A percentile compares a stretch with the other conserved stretches of the same genome.
Conservation (phyloP, 768 basidiomycete genomes). For the Leccinum incarnatum region DNA sequence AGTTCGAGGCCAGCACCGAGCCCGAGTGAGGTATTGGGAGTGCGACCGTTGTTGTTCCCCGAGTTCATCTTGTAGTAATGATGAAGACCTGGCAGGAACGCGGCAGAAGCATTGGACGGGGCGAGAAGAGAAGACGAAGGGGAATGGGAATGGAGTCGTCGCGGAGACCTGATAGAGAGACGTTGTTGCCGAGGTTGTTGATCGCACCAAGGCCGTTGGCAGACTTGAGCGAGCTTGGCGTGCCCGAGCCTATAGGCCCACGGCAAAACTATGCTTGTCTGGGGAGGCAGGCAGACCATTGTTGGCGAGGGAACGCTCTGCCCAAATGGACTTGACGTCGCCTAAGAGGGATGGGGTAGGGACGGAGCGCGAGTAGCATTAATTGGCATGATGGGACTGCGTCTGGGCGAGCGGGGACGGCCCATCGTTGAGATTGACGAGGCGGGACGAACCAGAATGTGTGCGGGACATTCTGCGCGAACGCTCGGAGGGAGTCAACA, state of each 20-base stretch:
- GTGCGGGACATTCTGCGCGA: slow-evolving; percentile 78
- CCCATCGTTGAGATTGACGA: slow-evolving; percentile 9
- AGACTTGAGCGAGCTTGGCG: slow-evolving; percentile 55
- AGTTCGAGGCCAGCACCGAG: slow-evolving; percentile 22
- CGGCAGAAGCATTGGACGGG: slow-evolving; percentile 78
- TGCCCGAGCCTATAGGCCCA: slow-evolving; percentile 34
- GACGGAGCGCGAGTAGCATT: slow-evolving; percentile 81
- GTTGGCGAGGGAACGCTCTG: slow-evolving; percentile 43
- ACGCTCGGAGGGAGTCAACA: slow-evolving; percentile 86
- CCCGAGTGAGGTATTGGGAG: slow-evolving; percentile 19
- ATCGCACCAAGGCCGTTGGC: slow-evolving; percentile 35
- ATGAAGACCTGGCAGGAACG: slow-evolving; percentile 74
- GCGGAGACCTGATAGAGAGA: slow-evolving; percentile 23
- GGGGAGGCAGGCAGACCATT: slow-evolving; percentile 39
- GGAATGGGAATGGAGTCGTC: slow-evolving; percentile 36
- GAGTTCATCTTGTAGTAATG: slow-evolving; percentile 58
- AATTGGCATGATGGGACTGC: slow-evolving; percentile 33
- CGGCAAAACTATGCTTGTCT: slow-evolving; percentile 25
- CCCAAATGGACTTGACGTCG: slow-evolving; percentile 81
- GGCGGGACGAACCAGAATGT: slow-evolving; percentile 36
- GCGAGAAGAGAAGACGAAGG: slow-evolving; percentile 39
- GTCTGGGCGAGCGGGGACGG: slow-evolving; percentile 17
- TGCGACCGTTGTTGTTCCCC: slow-evolving; percentile 28
- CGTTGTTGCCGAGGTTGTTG: slow-evolving; percentile 11
- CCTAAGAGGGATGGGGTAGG: slow-evolving; percentile 74